These are phyloP conservation scores for Microsporum canis DNA, from an alignment of 2,329 filamentous ascomycete species.

Conservation along the genomic window DNA sequence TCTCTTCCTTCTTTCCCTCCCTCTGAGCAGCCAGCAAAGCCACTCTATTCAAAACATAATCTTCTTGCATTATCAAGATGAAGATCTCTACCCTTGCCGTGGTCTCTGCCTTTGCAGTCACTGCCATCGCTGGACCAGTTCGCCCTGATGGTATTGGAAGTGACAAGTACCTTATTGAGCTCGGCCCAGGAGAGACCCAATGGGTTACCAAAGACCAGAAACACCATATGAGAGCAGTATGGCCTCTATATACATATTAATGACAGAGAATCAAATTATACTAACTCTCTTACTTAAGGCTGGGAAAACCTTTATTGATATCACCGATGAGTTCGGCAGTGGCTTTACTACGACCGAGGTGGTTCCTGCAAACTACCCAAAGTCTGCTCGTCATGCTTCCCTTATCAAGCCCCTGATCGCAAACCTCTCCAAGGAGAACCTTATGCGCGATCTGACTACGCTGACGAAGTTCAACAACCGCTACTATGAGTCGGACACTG, in stretches of 20 bases:
- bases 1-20: neutral
- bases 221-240: constrained; percentile 58
- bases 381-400: constrained; percentile 45
- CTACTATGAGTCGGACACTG: constrained; percentile 51
- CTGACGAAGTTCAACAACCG: constrained; percentile 50
- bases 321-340: constrained; percentile 55
- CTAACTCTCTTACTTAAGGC: neutral
- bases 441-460: constrained; percentile 65
- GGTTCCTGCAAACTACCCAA: constrained; percentile 50
- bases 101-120: neutral
- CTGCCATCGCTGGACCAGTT: neutral
- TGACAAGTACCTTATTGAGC: constrained; percentile 63
- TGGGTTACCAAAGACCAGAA: constrained; percentile 94
- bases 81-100: neutral
- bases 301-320: constrained; percentile 70
- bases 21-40: neutral
- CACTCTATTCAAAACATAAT: neutral
- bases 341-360: constrained; percentile 38
- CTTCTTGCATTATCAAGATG: neutral
- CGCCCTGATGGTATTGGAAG: neutral
- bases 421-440: constrained; percentile 61
- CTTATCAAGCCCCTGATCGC: constrained; percentile 56
- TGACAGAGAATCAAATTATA: neutral
- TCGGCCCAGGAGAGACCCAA: constrained; percentile 67
- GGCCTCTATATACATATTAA: too few relatives aligned